Conservation (phyloP, 805 yeast genomes). For the Myxozyma mucilagina region DNA sequence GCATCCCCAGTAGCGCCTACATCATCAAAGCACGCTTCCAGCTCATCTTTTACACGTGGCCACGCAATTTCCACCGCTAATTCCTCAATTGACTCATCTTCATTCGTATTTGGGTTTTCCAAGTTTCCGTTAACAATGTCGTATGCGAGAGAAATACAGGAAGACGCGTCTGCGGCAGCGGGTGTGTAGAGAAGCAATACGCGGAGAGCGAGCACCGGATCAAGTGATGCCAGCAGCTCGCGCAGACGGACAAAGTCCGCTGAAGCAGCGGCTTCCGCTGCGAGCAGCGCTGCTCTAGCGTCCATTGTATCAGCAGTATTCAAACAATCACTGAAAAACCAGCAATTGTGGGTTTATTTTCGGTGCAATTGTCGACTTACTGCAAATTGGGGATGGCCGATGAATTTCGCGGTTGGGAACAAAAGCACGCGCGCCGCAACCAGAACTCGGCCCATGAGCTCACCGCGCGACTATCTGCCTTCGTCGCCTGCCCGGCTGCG, state of each 20-base stretch:
- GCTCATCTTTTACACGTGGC: constrained; percentile 10
- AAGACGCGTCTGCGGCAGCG: constrained; percentile 34
- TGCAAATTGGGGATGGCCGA: too few relatives aligned
- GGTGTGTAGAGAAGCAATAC: constrained; percentile 38
- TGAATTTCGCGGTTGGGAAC: too few relatives aligned
- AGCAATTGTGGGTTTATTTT: too few relatives aligned
- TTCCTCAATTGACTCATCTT: not conserved
- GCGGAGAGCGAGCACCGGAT: constrained; percentile 32
- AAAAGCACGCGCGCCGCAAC: too few relatives aligned
- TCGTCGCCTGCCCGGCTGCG: constrained; percentile 7
- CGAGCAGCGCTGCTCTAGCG: too few relatives aligned
- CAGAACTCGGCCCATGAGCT: not conserved
- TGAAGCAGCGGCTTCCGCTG: too few relatives aligned
- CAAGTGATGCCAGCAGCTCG: too few relatives aligned
- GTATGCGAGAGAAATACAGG: constrained; percentile 26
- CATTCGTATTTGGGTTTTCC: not conserved
- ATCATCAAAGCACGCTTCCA: constrained; percentile 33
- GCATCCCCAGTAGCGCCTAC: not conserved
- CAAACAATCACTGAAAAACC: too few relatives aligned
- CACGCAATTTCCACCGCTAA: not conserved
- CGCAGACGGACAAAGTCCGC: too few relatives aligned
- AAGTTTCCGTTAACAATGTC: constrained; percentile 18
- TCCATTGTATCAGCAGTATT: too few relatives aligned
- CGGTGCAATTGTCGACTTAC: too few relatives aligned
- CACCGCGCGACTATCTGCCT: not conserved